A percentile compares a stretch with the other conserved stretches of the same genome.
These are phyloP conservation scores for Lactifluus subvellereus DNA, from an alignment of 768 basidiomycete species.

Conservation along the genomic window DNA sequence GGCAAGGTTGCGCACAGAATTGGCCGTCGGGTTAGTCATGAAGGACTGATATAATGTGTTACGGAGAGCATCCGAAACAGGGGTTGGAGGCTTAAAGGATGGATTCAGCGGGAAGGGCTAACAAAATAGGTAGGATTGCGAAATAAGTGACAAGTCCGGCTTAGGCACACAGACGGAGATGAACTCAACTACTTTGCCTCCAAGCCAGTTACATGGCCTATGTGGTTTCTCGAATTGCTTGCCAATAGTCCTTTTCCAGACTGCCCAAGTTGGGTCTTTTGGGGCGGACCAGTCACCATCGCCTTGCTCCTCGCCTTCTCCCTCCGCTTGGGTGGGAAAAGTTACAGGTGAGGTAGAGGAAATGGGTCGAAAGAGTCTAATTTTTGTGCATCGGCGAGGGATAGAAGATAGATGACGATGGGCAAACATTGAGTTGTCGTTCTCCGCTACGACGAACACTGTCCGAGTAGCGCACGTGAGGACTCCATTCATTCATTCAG, in stretches of 20 bases:
- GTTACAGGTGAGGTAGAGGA: not conserved
- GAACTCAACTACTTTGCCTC: conserved; percentile 48
- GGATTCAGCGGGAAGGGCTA: conserved; percentile 87
- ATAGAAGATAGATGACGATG: conserved; percentile 3
- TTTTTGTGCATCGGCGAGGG: conserved; percentile 1
- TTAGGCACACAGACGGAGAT: conserved; percentile 23
- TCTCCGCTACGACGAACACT: not conserved
- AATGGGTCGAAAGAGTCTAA: not conserved
- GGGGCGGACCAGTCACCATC: conserved; percentile 22
- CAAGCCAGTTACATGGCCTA: conserved; percentile 56
- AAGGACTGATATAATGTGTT: conserved; percentile 54
- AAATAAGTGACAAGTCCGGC: conserved; percentile 10
- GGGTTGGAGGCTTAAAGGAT: conserved; percentile 74
- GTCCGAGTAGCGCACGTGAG: not conserved
- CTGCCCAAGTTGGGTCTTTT: not conserved
- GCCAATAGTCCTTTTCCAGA: conserved; percentile 18
- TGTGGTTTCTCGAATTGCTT: conserved; percentile 17
- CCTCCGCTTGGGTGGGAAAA: not conserved
- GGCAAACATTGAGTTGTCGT: conserved; percentile 1
- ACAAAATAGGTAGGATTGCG: conserved; percentile 12
- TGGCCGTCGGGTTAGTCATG: conserved; percentile 49
- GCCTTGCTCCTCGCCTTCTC: conserved; percentile 1
- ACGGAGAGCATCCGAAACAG: conserved; percentile 59
- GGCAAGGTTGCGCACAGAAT: conserved; percentile 58
- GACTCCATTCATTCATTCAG: not conserved